Evolutionary conservation across 257 asterid genomes (phyloP), one percentile per base, ranked within the genome.

Genomic region (Phtheirospermum japonicum): DNA sequence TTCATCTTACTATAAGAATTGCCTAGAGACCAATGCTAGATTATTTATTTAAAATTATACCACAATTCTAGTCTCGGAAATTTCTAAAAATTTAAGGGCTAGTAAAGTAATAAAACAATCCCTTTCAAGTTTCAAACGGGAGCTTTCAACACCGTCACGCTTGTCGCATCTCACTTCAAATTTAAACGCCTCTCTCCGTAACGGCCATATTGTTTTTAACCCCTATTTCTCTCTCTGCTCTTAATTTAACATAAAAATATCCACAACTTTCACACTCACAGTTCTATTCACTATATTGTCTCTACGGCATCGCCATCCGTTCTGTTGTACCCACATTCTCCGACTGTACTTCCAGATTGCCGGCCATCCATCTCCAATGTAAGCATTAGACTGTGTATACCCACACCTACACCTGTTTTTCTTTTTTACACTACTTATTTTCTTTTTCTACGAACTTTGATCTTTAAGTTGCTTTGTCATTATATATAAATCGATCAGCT

Each of bases 161-260:
- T n/a, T n/a, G n/a, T n/a, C n/a, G n/a, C 75, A 58, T 62, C 59
- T 58, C 59, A 40, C 43, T 61, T 2, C 56, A 52, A 73, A 71
- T 74, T 77, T 83, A 76, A 80, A 80, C 65, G 33, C 58, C 46
- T 37, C 79, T 61, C 68, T 59, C 77, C 79, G 75, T 82, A 82
- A 85, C 87, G 82, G 84, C 86, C 86, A 74, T 67, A 67, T 66
- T 48, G 52, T 65, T 58, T 43, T 60, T 31, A 45, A 48, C 58
- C 31, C 48, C 59, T n/a, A 33, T 58, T 64, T 46, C 63, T 9
- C 40, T 42, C 69, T 58, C 75, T 66, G 9, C 59, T 58, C 49
- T 66, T 65, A 50, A 28, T 57, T 70, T 57, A 56, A 36, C 50
- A 57, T 33, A 56, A 46, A 26, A 37, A 54, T 40, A 36, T 70